These are phyloP conservation scores for Ilyonectria destructans DNA, from an alignment of 2,329 filamentous ascomycete species.

Conservation along the genomic window DNA sequence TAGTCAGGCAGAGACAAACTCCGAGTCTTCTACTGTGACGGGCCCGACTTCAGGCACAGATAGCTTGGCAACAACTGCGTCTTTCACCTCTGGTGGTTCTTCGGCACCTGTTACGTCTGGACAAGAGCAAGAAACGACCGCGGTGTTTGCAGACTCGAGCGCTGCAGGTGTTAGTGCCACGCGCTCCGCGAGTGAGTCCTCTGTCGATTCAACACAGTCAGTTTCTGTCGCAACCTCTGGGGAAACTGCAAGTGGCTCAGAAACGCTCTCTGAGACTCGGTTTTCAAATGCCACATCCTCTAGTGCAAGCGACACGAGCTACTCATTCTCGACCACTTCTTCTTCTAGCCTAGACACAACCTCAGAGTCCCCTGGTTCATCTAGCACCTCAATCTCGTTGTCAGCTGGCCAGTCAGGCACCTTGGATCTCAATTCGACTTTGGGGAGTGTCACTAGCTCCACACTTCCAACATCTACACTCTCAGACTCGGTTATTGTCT, in stretches of 20 bases:
- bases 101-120: not conserved
- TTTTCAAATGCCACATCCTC: conserved; percentile 1
- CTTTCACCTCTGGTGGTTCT: not conserved
- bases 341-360: not conserved
- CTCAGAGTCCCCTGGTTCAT: not conserved
- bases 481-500: not conserved
- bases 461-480: not conserved
- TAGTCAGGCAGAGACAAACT: not conserved
- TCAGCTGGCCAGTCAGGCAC: not conserved
- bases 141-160: conserved; percentile 6
- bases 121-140: not conserved
- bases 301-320: not conserved
- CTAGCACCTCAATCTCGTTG: not conserved
- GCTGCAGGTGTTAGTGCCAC: conserved; percentile 8
- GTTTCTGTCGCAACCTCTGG: not conserved
- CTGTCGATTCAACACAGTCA: not conserved
- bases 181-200: not conserved
- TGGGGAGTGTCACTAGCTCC: not conserved
- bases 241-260: not conserved
- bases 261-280: not conserved
- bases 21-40: not conserved
- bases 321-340: not conserved
- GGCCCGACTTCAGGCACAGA: not conserved
- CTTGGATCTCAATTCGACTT: not conserved
- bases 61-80: not conserved